These are phyloP conservation scores for Setaria viridis DNA, from an alignment of 202 grass and related monocot genomes.

Conservation along the genomic window DNA sequence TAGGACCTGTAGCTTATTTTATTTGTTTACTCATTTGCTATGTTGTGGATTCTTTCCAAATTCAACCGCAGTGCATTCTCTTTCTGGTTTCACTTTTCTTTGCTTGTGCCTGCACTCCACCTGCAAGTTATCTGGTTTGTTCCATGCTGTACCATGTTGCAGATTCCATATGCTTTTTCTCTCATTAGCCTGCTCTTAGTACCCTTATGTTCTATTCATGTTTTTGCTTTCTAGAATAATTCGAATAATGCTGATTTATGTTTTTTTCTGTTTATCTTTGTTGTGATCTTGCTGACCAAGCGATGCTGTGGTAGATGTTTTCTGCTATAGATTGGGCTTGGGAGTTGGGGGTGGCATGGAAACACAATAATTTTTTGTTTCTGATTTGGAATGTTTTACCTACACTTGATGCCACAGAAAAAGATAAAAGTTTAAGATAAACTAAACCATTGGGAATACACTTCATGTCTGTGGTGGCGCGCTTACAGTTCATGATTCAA, in stretches of 20 bases:
- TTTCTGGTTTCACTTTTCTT: neutral
- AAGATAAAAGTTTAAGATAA: neutral
- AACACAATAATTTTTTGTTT: neutral
- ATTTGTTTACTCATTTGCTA: neutral
- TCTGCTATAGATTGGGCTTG: neutral
- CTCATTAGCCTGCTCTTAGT: neutral
- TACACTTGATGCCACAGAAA: neutral
- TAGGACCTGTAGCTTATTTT: neutral
- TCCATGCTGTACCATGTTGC: constrained; percentile 5
- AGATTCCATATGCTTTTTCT: constrained; percentile 16
- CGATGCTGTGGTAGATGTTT: neutral
- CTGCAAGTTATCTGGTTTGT: neutral
- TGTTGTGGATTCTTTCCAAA: neutral
- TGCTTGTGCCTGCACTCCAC: neutral
- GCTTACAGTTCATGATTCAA: neutral
- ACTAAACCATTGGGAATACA: neutral
- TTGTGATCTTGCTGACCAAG: neutral
- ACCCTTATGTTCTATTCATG: neutral
- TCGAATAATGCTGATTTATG: constrained; percentile 5
- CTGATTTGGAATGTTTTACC: neutral
- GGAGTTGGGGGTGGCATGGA: neutral
- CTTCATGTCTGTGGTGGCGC: neutral
- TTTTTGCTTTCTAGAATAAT: neutral
- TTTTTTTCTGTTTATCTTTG: neutral
- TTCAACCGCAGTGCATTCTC: neutral